Conservation (phyloP, 202 grass and related monocot species). For the Carex sylvatica region DNA sequence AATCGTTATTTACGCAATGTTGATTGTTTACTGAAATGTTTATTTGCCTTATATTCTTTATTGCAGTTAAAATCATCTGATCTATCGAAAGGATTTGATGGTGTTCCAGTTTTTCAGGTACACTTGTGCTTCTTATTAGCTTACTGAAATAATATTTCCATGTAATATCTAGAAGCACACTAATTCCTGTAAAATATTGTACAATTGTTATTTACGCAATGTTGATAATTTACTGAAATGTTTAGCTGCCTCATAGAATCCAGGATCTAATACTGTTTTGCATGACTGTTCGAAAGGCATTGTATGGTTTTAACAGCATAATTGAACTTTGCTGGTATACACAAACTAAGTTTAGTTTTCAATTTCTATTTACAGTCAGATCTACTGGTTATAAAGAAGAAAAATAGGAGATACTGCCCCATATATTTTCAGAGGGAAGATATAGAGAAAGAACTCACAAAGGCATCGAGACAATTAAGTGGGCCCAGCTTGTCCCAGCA, state of each 20-base stretch:
- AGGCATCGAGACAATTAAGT: slow-evolving; percentile 49
- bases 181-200: not conserved
- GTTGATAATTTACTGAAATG: not conserved
- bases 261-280: not conserved
- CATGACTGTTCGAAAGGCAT: not conserved
- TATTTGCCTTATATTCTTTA: not conserved
- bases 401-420: slow-evolving; percentile 85
- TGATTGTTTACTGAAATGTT: not conserved
- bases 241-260: not conserved
- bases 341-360: not conserved
- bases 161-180: not conserved
- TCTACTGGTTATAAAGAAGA: slow-evolving; percentile 86
- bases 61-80: too few relatives aligned
- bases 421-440: slow-evolving; percentile 99
- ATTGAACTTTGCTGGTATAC: not conserved
- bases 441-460: slow-evolving; percentile 90
- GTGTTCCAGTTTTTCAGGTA: too few relatives aligned
- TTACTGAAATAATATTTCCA: not conserved
- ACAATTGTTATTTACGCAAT: not conserved
- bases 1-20: not conserved
- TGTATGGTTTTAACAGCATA: not conserved
- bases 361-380: slow-evolving; percentile 67
- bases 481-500: slow-evolving; percentile 61
- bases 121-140: too few relatives aligned
- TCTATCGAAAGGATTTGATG: too few relatives aligned